A percentile compares a stretch with the other conserved stretches of the same genome.
phyloP scores from a whole-genome alignment of 2,329 filamentous ascomycete species.

The Xenosphaeropsis pyriputrescens region DNA sequence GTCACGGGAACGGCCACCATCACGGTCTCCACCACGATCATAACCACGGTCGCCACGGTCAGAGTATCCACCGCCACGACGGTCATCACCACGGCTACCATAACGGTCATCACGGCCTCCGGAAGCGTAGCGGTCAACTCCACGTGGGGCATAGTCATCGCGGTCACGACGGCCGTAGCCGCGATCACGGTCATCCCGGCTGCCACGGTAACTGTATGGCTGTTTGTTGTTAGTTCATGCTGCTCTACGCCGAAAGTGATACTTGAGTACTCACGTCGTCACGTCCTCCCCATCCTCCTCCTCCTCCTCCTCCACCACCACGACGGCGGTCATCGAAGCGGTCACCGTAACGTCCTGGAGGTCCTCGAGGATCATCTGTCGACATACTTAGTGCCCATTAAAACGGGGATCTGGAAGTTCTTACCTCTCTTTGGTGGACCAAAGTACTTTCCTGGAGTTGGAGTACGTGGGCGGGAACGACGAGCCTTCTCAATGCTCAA shows the following conservation, averaged over 20 bases:
- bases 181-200: conserved; percentile 27
- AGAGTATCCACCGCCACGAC: conserved; percentile 26
- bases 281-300: conserved; percentile 27
- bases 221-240: too few species aligned
- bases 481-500: conserved; percentile 98
- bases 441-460: conserved; percentile 98
- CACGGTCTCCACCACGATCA: conserved; percentile 31
- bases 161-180: conserved; percentile 24
- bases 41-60: conserved; percentile 25
- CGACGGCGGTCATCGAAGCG: conserved; percentile 49
- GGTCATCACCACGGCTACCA: conserved; percentile 22
- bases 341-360: conserved; percentile 30
- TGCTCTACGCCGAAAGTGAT: too few species aligned
- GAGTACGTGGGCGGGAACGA: conserved; percentile 84
- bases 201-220: conserved; percentile 39
- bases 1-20: conserved; percentile 21
- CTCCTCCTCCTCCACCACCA: conserved; percentile 25
- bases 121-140: conserved; percentile 21
- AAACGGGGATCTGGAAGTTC: conserved; percentile 27
- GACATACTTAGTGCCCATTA: conserved; percentile 20
- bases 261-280: conserved; percentile 24
- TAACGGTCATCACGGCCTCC: conserved; percentile 17
- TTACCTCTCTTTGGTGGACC: conserved; percentile 93
- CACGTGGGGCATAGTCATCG: conserved; percentile 16
- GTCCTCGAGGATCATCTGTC: conserved; percentile 34